Conservation (phyloP, 2,329 filamentous ascomycete species). For the Aspergillus latus region DNA sequence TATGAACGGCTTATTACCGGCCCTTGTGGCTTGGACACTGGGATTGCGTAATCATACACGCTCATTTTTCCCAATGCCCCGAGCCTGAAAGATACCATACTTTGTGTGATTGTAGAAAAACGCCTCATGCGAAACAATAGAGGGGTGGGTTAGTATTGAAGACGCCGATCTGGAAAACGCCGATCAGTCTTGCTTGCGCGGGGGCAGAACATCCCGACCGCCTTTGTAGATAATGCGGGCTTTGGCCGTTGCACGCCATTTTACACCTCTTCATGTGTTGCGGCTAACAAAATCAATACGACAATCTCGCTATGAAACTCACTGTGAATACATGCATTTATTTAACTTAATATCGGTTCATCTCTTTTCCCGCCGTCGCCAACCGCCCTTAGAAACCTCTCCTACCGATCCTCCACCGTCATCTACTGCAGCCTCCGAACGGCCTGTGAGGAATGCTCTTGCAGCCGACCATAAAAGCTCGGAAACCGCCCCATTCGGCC, state of each 20-base stretch:
- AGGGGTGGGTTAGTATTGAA: too few relatives aligned
- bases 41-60: too few relatives aligned
- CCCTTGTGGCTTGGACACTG: neutral
- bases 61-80: too few relatives aligned
- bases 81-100: too few relatives aligned
- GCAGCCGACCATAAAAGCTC: conserved; percentile 12
- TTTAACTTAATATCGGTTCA: conserved; percentile 19
- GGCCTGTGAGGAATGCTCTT: conserved; percentile 23
- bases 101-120: too few relatives aligned
- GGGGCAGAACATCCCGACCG: conserved; percentile 34
- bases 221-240: conserved; percentile 34
- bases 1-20: neutral
- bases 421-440: conserved; percentile 27
- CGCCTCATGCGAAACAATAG: too few relatives aligned
- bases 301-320: conserved; percentile 18
- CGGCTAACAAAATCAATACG: conserved; percentile 3
- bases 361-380: conserved; percentile 13
- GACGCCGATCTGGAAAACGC: neutral
- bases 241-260: conserved; percentile 1
- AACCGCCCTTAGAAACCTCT: conserved; percentile 3
- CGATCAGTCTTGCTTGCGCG: neutral
- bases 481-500: conserved; percentile 7
- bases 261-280: neutral
- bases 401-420: conserved; percentile 12
- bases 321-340: conserved; percentile 24